Percentiles rank a stretch among this genome's conserved stretches.
Conservation (phyloP, 2,329 filamentous ascomycete species). For the Lachnellula suecica region DNA sequence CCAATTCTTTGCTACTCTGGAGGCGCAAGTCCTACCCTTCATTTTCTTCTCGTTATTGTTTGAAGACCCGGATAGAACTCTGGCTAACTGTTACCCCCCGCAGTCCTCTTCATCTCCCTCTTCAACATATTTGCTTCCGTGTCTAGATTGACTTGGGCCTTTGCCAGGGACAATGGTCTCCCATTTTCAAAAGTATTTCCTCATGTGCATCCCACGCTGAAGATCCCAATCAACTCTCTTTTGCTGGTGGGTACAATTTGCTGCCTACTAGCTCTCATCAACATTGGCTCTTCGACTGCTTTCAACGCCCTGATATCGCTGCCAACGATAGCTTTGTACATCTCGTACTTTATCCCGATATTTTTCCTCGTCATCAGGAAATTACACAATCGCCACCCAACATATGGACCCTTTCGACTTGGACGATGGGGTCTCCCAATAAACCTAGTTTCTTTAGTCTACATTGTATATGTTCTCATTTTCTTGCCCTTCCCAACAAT, state of each 20-base stretch:
- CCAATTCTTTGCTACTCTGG: slow-evolving; percentile 26
- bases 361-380: slow-evolving; percentile 8
- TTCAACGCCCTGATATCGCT: slow-evolving; percentile 50
- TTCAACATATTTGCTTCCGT: slow-evolving; percentile 30
- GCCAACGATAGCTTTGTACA: slow-evolving; percentile 6
- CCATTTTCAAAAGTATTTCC: slow-evolving; percentile 27
- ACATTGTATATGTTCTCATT: slow-evolving; percentile 13
- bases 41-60: slow-evolving; percentile 40
- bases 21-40: slow-evolving; percentile 30
- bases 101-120: slow-evolving; percentile 2
- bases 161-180: slow-evolving; percentile 42
- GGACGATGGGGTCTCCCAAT: slow-evolving; percentile 9
- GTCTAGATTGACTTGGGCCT: slow-evolving; percentile 39
- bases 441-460: slow-evolving; percentile 6
- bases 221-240: slow-evolving; percentile 39
- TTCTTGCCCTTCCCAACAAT: slow-evolving; percentile 14
- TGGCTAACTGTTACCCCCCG: no score
- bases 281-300: slow-evolving; percentile 47
- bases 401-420: slow-evolving; percentile 12
- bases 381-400: slow-evolving; percentile 6
- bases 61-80: slow-evolving; percentile 34
- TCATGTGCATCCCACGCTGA: slow-evolving; percentile 12
- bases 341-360: slow-evolving; percentile 13
- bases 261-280: slow-evolving; percentile 36
- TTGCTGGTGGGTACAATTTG: slow-evolving; percentile 12